Percentiles rank a stretch among this genome's conserved stretches.
phyloP scores from a whole-genome alignment of 163 green algal genomes.

The Dunaliella salina region DNA sequence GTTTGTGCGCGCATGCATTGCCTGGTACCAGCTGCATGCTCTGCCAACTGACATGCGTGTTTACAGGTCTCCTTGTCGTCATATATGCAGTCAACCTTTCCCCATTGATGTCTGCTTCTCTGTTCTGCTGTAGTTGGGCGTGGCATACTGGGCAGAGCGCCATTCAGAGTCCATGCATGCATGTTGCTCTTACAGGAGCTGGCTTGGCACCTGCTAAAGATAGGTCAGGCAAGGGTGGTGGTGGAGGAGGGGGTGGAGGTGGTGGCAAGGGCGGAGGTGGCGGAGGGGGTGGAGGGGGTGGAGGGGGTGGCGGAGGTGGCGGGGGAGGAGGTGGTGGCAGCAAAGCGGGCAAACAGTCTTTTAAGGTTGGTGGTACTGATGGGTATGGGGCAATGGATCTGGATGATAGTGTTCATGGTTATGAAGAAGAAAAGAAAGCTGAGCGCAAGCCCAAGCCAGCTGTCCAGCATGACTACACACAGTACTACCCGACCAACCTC shows the following conservation, averaged over 20 bases:
- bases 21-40: no score
- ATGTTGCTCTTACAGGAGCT: conserved; percentile 8
- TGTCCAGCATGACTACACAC: conserved; percentile 35
- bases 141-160: no score
- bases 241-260: conserved; percentile 7
- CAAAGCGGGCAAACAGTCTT: no score
- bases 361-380: no score
- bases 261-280: conserved; percentile 11
- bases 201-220: conserved; percentile 20
- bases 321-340: neutral
- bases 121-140: no score
- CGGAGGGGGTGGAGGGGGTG: neutral
- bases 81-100: no score
- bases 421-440: neutral
- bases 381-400: neutral
- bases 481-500: conserved; percentile 64
- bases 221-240: conserved; percentile 2
- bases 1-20: neutral
- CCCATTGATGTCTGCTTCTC: no score
- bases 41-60: neutral
- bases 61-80: neutral
- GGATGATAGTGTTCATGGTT: conserved; percentile 4
- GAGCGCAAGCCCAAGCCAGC: neutral
- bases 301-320: conserved; percentile 10
- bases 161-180: no score